Base-by-base conservation (phyloP, 1,284 basidiomycete genomes). In the Malassezia caprae region DNA sequence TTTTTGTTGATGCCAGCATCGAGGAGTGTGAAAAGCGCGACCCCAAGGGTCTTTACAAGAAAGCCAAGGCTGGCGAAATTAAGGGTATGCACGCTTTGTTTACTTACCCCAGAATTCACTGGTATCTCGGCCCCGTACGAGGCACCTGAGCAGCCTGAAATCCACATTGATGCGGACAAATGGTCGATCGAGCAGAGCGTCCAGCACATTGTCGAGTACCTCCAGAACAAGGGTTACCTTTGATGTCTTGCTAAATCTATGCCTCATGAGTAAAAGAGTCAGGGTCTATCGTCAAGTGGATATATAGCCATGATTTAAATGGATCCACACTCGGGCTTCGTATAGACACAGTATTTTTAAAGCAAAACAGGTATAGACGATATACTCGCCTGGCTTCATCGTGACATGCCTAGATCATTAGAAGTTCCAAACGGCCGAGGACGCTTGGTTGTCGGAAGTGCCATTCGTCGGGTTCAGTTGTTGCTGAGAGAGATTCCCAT, bases 71-170 rank as follows among this genome's bases (percentile, higher is more conserved):
- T 1, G 93, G 94, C 21, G 88, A 93, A 78, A 96, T 99, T 75
- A 93, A 91, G 81, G 88, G 90, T 88, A 64, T 58, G 78, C 51
- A 7, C 7, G 8, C 31, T n/a, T 12, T 48, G 13, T 26, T 3
- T 34, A 11, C 48, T 49, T 21, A 51, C 17, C 7, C 3, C 63
- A 93, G 93, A 96, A 61, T 96, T 98, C 78, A 99, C 94, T 42
- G 93, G 94, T 11, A 86, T 99, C 72, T 91, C 89, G 32, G 90
- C 94, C 3, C 94, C 94, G 8, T 98, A 98, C 76, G 94, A 99
- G 77, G 83, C 84, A 8, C 93, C 94, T 6, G 79, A 80, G 55
- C 78, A 78, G 15, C 84, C 93, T 37, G 94, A 98, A 77, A 83
- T 99, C 58, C 90, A 94, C 78, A 87, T 99, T 76, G 84, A 82